phyloP scores from a whole-genome alignment of 441 rosid genomes.

The Jatropha multifida region DNA sequence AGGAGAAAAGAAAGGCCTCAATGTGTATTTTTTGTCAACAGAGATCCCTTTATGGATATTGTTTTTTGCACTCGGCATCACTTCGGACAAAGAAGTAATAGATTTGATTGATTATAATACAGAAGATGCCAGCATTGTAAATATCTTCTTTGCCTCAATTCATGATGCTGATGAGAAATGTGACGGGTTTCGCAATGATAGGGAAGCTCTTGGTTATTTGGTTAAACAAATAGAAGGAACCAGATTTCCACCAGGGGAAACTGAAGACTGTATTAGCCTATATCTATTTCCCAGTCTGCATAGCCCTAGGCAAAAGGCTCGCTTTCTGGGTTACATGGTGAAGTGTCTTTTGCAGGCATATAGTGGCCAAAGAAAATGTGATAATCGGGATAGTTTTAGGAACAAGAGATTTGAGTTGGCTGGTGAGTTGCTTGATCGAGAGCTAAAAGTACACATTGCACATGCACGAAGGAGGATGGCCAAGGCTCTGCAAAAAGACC shows the following conservation, averaged over 20 bases:
- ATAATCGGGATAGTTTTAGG: slow-evolving; percentile 79
- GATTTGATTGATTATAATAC: slow-evolving; percentile 57
- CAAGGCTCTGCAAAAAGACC: slow-evolving; percentile 73
- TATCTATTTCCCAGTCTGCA: slow-evolving; percentile 70
- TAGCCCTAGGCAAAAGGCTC: slow-evolving; percentile 66
- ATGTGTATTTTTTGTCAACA: slow-evolving; percentile 70
- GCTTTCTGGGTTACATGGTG: slow-evolving; percentile 87
- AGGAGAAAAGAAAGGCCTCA: slow-evolving; percentile 69
- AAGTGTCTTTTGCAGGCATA: slow-evolving; percentile 73
- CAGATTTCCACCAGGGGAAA: slow-evolving; percentile 72
- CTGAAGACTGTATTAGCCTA: slow-evolving; percentile 51
- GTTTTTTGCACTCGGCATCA: slow-evolving; percentile 80
- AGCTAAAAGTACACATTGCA: slow-evolving; percentile 68
- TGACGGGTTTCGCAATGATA: slow-evolving; percentile 46
- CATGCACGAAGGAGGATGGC: slow-evolving; percentile 77
- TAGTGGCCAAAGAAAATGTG: slow-evolving; percentile 69
- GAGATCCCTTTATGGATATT: slow-evolving; percentile 82
- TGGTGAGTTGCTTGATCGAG: slow-evolving; percentile 85
- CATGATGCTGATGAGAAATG: slow-evolving; percentile 64
- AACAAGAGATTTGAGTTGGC: slow-evolving; percentile 91
- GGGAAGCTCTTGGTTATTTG: slow-evolving; percentile 39
- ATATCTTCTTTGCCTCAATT: slow-evolving; percentile 64
- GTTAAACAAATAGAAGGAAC: slow-evolving; percentile 41
- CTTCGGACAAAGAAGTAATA: slow-evolving; percentile 68
- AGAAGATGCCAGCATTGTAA: slow-evolving; percentile 54